Evolutionary conservation across 2,329 filamentous ascomycete genomes (phyloP).

Genomic region (Cercospora janseana): DNA sequence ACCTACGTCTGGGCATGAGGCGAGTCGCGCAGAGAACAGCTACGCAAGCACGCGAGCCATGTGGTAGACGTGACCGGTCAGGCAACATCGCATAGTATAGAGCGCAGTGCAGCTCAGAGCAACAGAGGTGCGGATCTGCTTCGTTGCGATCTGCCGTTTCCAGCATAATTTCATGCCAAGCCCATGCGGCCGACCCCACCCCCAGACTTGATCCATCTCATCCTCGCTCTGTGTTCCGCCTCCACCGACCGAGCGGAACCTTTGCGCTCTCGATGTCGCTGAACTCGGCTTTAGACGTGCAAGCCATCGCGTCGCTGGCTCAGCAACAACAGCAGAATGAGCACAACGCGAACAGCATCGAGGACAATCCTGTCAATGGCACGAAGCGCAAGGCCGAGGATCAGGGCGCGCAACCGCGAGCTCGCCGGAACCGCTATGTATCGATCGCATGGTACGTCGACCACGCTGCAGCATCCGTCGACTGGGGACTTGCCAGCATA

Average conservation of each 20-base stretch:
- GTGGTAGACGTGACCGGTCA: no score
- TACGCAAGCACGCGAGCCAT: no score
- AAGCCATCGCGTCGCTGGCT: conserved; percentile 23
- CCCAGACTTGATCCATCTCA: not conserved
- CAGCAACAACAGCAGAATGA: conserved; percentile 24
- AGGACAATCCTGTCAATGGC: conserved; percentile 18
- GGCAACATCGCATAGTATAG: no score
- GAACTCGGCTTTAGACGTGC: conserved; percentile 19
- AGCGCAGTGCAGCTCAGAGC: no score
- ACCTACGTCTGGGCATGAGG: no score
- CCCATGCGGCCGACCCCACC: not conserved
- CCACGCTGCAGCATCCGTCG: not conserved
- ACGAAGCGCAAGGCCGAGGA: conserved; percentile 48
- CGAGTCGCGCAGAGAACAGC: no score
- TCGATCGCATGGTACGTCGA: conserved; percentile 62
- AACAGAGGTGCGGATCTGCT: no score
- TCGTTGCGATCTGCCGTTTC: no score
- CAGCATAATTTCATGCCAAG: no score
- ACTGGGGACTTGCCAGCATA: not conserved
- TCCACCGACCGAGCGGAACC: conserved; percentile 4
- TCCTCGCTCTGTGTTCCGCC: conserved; percentile 1
- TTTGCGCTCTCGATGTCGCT: conserved; percentile 8
- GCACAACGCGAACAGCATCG: conserved; percentile 21
- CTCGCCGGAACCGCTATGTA: conserved; percentile 66
- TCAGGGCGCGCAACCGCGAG: conserved; percentile 45